Evolutionary conservation across 2,329 filamentous ascomycete genomes (phyloP).

Genomic region (Aspergillus texensis): DNA sequence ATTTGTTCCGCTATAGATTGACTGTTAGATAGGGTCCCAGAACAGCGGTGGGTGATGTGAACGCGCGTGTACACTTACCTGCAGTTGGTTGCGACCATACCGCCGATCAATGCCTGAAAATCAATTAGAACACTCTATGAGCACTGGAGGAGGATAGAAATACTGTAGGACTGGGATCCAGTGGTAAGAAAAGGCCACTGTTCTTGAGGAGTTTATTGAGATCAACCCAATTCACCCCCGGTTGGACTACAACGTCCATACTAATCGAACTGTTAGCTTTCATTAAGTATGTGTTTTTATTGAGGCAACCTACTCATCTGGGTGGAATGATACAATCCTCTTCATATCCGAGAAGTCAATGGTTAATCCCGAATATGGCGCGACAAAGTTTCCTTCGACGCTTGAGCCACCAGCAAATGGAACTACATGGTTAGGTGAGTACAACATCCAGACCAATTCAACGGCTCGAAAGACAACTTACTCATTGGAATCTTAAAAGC

Average conservation of each 20-base stretch:
- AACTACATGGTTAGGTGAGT: conserved; percentile 38
- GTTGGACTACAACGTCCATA: conserved; percentile 88
- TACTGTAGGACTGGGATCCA: conserved; percentile 71
- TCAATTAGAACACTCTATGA: neutral
- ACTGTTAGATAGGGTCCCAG: neutral
- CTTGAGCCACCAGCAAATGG: conserved; percentile 82
- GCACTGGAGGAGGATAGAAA: accelerated
- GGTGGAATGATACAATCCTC: conserved; percentile 72
- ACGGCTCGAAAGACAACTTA: neutral
- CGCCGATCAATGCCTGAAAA: conserved; percentile 49
- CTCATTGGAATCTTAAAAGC: conserved; percentile 75
- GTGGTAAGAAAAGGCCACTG: conserved; percentile 80
- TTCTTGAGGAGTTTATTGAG: conserved; percentile 72
- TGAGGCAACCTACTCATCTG: conserved; percentile 58
- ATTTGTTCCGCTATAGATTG: conserved; percentile 51
- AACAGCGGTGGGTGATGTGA: conserved; percentile 28
- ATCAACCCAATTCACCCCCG: conserved; percentile 82
- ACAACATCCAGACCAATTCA: too few species aligned
- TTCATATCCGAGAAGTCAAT: conserved; percentile 88
- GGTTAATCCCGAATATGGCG: conserved; percentile 79
- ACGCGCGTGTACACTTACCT: conserved; percentile 1
- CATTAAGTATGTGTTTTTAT: too few species aligned
- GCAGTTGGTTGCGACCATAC: conserved; percentile 68
- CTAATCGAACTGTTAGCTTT: neutral
- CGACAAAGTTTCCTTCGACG: conserved; percentile 83